Percentiles rank a stretch among this genome's conserved stretches.
phyloP scores from a whole-genome alignment of 495 filamentous ascomycete genomes.

The Glutinoglossum americanum region DNA sequence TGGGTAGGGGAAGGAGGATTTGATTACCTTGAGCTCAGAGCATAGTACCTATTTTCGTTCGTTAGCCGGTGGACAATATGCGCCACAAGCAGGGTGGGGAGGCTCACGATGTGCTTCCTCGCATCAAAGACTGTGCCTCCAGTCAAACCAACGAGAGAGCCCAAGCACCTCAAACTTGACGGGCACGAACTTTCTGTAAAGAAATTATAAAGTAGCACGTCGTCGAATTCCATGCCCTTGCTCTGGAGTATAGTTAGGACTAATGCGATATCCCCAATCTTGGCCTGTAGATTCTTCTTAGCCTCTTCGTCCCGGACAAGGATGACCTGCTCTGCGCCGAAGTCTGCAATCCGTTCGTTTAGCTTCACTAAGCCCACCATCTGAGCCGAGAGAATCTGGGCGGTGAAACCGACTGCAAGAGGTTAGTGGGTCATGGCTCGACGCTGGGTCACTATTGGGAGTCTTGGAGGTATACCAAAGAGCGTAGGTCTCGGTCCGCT shows the following conservation, averaged over 20 bases:
- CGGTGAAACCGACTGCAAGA: conserved; percentile 12
- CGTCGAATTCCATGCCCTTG: conserved; percentile 29
- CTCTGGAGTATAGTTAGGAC: conserved; percentile 23
- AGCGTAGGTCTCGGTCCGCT: conserved; percentile 20
- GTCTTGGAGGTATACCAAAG: conserved; percentile 12
- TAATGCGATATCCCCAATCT: conserved; percentile 17
- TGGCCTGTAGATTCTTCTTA: conserved; percentile 13
- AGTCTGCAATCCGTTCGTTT: conserved; percentile 15
- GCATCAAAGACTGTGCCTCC: conserved; percentile 8
- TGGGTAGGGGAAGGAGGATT: background rate
- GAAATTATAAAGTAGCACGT: conserved; percentile 19
- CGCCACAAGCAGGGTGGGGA: background rate
- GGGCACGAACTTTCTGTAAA: conserved; percentile 8
- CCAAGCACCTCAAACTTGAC: conserved; percentile 3
- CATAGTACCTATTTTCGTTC: conserved; percentile 6
- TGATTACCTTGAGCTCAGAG: conserved; percentile 11
- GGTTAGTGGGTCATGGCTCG: background rate
- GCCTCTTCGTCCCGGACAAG: conserved; percentile 19
- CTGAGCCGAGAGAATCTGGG: conserved; percentile 11
- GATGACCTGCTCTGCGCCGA: conserved; percentile 25
- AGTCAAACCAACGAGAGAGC: background rate
- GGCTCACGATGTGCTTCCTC: conserved; percentile 7
- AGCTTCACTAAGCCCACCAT: conserved; percentile 13
- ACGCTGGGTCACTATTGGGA: background rate
- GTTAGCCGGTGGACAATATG: background rate